Evolutionary conservation across 805 yeast genomes (phyloP), one percentile per base, ranked within the genome.

Genomic region (Metschnikowia similis): DNA sequence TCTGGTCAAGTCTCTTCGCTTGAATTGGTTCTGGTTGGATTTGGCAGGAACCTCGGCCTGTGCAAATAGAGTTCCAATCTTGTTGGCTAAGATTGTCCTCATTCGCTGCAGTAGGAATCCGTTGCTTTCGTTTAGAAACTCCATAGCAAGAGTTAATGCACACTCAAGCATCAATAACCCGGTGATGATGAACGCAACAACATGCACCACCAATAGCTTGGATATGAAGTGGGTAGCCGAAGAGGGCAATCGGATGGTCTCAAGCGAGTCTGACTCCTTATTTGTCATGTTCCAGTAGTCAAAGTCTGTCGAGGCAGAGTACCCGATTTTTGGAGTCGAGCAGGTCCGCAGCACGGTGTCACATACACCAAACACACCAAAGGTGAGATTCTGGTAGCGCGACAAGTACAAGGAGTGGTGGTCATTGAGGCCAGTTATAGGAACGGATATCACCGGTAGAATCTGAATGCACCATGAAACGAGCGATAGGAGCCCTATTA

Each of bases 341-440:
- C 78, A 74, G 4, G 48, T 43, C 10, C 55, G 47, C n/a, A 58
- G 49, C 21, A 45, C 51, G 16, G 56, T 45, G 50, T 70, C 67
- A 54, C 78, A 74, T 37, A 72, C 54, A 2, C 78, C 78, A 56
- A 72, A 69, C n/a, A 74, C 76, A 1, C 78, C 78, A 58, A 66
- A 74, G n/a, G 69, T 60, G 41, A 62, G 55, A 52, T 68, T 64
- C 35, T 60, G 58, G 49, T 61, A 70, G 28, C 57, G 57, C 16
- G 75, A 67, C 21, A 74, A 58, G 47, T 61, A 62, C 34, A 74
- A 53, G 14, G 54, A 52, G 43, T 62, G 59, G 39, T 52, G 50
- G 4, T 61, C 57, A 8, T 48, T 44, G 6, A 56, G 50, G n/a
- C 70, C 65, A 0, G 75, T 69, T 8, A 74, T 49, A 6, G 78